Base-by-base conservation (phyloP, 805 yeast species). In the Clavispora vitiphila region DNA sequence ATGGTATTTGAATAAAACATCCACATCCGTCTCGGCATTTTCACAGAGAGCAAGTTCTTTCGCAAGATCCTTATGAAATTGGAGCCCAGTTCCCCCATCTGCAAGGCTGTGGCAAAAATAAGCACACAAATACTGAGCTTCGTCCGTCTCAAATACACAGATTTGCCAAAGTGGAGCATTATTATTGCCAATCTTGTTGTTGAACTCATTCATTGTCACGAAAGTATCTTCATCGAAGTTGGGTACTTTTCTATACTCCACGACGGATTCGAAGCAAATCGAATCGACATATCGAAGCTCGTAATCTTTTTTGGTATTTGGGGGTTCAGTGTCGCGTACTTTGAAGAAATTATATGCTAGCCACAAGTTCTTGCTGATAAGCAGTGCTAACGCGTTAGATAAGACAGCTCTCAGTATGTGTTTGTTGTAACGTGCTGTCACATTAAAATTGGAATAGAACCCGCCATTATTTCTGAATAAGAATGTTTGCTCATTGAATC, bases 101-200 rank as follows among this genome's bases (percentile, higher is more conserved):
- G 38, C 43, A 8, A 49, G 21, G 8, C 39, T 26, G 27, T 49
- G 49, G 36, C 41, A 43, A 31, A 47, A 41, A 14, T 37, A 40
- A 3, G 25, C 40, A 34, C 41, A 42, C 20, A 40, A 22, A n/a
- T 38, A 41, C 25, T 38, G 41, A 8, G 16, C n/a, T 3, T 22
- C 36, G 4, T 29, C 18, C 2, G 38, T 39, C 27, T 45, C 45
- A 22, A 41, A 40, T 19, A 61, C 43, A 31, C 44, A 9, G 4
- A 58, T 35, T 37, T 43, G 50, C 65, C 65, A 61, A 4, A 55
- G 37, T 5, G 63, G 61, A 3, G 44, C 22, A 5, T 42, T 38
- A 7, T 26, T 7, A 11, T 11, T 12, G n/a, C 35, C 38, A 19
- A 34, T 38, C 8, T 34, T 30, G 21, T 34, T 30, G 22, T 29